Conservation (phyloP, 1,284 basidiomycete genomes). For the Cutaneotrichosporon sp. region DNA sequence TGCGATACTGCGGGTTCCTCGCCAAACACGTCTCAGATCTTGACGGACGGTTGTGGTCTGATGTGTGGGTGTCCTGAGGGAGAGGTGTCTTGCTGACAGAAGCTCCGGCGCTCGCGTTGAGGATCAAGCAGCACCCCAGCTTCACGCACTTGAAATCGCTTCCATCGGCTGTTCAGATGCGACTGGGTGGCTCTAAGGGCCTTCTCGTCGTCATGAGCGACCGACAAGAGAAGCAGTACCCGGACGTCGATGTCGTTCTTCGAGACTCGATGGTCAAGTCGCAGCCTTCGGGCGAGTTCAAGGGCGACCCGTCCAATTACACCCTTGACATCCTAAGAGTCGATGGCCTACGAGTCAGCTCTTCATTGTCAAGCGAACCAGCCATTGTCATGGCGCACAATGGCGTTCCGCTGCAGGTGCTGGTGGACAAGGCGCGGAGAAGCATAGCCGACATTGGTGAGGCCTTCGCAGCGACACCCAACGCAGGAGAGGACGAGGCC, state of each 20-base stretch:
- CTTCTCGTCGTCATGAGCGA: slow-evolving; percentile 40
- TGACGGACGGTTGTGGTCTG: slow-evolving; percentile 47
- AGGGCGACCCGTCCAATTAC: slow-evolving; percentile 31
- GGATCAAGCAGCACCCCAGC: slow-evolving; percentile 24
- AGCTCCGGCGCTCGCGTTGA: slow-evolving; percentile 34
- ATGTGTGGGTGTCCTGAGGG: slow-evolving; percentile 36
- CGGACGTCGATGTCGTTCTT: slow-evolving; percentile 36
- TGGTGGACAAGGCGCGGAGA: slow-evolving; percentile 27
- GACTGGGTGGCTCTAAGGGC: slow-evolving; percentile 44
- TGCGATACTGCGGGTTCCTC: slow-evolving; percentile 24
- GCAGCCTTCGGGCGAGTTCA: slow-evolving; percentile 14
- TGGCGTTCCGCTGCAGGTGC: slow-evolving; percentile 30
- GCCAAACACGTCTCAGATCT: slow-evolving; percentile 10
- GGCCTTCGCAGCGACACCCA: slow-evolving; percentile 21
- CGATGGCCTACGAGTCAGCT: slow-evolving; percentile 31
- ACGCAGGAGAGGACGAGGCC: slow-evolving; percentile 26
- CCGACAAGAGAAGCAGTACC: slow-evolving; percentile 23
- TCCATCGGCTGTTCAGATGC: slow-evolving; percentile 39
- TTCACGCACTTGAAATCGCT: slow-evolving; percentile 19
- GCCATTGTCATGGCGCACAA: slow-evolving; percentile 35
- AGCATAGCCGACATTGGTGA: slow-evolving; percentile 28
- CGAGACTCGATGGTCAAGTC: slow-evolving; percentile 47
- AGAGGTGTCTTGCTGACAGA: neutral
- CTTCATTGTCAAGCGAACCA: slow-evolving; percentile 34
- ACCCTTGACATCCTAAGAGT: slow-evolving; percentile 36